Evolutionary conservation across 495 filamentous ascomycete species (phyloP).

Genomic region (Aspergillus sclerotioniger): DNA sequence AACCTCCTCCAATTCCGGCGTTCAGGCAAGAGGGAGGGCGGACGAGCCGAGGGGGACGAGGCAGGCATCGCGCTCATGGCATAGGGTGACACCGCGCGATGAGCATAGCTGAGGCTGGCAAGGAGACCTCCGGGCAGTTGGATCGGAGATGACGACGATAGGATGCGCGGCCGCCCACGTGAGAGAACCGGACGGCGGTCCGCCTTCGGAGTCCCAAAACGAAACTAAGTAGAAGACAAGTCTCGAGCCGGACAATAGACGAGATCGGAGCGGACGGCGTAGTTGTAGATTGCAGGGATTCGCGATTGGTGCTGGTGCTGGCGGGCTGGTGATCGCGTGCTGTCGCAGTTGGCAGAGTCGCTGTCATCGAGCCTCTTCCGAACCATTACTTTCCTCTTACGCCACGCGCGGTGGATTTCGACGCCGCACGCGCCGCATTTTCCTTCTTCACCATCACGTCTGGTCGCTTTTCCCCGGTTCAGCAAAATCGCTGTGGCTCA

Average conservation of each 20-base stretch:
- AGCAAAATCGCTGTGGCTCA: not conserved
- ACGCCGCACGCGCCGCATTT: conserved; percentile 23
- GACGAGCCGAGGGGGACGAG: conserved; percentile 55
- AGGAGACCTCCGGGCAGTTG: conserved; percentile 18
- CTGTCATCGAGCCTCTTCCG: not conserved
- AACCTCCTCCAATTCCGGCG: conserved; percentile 63
- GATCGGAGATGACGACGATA: conserved; percentile 12
- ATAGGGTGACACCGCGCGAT: conserved; percentile 35
- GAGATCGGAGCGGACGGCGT: conserved; percentile 2
- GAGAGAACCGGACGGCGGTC: conserved; percentile 11
- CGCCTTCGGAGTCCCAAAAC: not conserved
- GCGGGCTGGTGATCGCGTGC: not conserved
- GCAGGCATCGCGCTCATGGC: conserved; percentile 63
- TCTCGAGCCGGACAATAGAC: not conserved
- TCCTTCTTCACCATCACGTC: not conserved
- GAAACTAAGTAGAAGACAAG: not conserved
- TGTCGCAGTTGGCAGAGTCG: not conserved
- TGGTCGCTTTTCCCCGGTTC: not conserved
- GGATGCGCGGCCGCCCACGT: conserved; percentile 21
- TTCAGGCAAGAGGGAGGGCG: conserved; percentile 54
- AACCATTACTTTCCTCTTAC: conserved; percentile 5
- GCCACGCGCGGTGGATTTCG: conserved; percentile 10
- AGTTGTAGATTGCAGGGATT: conserved; percentile 10
- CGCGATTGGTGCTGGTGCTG: not conserved
- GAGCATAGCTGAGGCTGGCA: conserved; percentile 32